Base-by-base conservation (phyloP, 139 green algal species). In the Haematococcus lacustris region DNA sequence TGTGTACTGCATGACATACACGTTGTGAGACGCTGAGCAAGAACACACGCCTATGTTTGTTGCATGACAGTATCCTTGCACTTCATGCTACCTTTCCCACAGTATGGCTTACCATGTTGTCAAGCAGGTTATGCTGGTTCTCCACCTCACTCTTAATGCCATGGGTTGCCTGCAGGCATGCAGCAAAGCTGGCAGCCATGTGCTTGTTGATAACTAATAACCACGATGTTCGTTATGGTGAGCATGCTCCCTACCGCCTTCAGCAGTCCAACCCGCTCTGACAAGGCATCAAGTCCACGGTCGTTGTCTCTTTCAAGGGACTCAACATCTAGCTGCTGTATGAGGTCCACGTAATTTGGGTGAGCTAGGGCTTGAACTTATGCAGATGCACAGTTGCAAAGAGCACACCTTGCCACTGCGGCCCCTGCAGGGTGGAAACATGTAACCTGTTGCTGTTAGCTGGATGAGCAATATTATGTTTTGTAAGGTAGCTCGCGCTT, bases 241-340 rank as follows among this genome's bases (percentile, higher is more conserved):
- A 34, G 28, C 30, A 63, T 59, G 40, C 41, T 37, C 2, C 70
- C 38, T 66, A 90, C 84, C 69, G 80, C 68, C 2, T 86, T 87
- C 35, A 93, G 64, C 28, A 90, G 53, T 1, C 81, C 82, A 2
- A 89, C 83, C 0, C 83, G 70, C 39, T 93, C 89, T 17, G 82
- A 77, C 21, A 93, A 73, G 3, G 79, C 67, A 47, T 88, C 88
- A 34, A 93, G 72, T 35, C 78, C 81, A 1, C 68, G 62, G 50
- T 93, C 88, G 70, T 93, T 93, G 32, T 91, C 85, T 23, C 70
- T 65, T 61, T 93, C 89, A 28, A 93, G 41, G 0, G 87, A 85
- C 70, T 93, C 89, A 3, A 83, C 69, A 68, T 93, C 89, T 37
- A 93, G n/a, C n/a, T n/a, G n/a, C n/a, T n/a, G n/a, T n/a, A n/a